phyloP scores from a whole-genome alignment of 78 protist genomes.

The Dictyostelium brefeldianum region DNA sequence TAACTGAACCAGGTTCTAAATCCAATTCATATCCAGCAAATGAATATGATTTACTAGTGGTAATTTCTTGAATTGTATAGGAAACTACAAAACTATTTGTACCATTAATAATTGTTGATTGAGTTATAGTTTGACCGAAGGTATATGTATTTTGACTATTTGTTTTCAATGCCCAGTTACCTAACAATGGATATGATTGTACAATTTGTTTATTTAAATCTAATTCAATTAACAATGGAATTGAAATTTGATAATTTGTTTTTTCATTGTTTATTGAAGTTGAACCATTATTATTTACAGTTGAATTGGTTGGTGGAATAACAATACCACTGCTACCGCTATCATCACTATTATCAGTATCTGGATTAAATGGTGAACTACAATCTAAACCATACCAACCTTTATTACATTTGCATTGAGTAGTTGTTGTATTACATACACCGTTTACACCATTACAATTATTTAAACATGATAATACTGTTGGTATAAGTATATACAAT shows the following conservation, averaged over 20 bases:
- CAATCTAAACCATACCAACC: background rate
- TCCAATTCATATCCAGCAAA: background rate
- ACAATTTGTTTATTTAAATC: background rate
- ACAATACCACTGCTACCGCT: background rate
- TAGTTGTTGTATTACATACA: background rate
- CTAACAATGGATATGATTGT: background rate
- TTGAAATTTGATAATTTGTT: conserved; percentile 7
- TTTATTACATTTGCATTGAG: background rate
- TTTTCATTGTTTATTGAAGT: background rate
- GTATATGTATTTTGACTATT: too few relatives aligned
- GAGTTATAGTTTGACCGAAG: background rate
- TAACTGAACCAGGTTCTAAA: background rate
- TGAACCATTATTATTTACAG: background rate
- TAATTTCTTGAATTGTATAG: background rate
- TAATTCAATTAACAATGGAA: background rate
- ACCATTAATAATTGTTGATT: background rate
- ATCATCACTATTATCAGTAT: background rate
- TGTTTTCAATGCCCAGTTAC: background rate
- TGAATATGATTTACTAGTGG: background rate
- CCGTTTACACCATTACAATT: background rate
- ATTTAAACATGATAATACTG: background rate
- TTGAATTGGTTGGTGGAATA: background rate
- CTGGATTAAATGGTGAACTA: conserved; percentile 3
- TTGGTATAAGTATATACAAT: background rate
- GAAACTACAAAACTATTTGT: background rate